Evolutionary conservation across 192 early-diverging fungal species (phyloP).

Genomic region (Coemansia sp.): DNA sequence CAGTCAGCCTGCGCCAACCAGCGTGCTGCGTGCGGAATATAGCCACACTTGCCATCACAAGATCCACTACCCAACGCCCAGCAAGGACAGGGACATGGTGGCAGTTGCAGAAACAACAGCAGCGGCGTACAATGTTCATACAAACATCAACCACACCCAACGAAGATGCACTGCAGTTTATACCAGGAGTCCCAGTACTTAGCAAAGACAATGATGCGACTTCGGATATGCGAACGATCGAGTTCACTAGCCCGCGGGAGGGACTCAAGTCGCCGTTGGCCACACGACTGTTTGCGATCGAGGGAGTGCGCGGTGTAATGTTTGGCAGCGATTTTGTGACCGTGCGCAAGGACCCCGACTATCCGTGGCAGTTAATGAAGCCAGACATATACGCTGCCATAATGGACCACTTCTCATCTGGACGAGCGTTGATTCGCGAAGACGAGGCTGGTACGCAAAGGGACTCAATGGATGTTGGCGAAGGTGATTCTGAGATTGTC

Average conservation of each 20-base stretch:
- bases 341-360: constrained; percentile 83
- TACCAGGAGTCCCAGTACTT: constrained; percentile 87
- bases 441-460: constrained; percentile 22
- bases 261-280: constrained; percentile 85
- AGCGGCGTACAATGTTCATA: constrained; percentile 73
- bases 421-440: constrained; percentile 70
- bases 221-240: constrained; percentile 62
- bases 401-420: constrained; percentile 91
- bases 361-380: constrained; percentile 97
- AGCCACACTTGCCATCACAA: background rate
- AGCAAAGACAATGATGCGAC: constrained; percentile 19
- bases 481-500: constrained; percentile 88
- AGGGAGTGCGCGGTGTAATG: constrained; percentile 87
- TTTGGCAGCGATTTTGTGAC: constrained; percentile 95
- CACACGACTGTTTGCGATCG: constrained; percentile 85
- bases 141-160: constrained; percentile 93
- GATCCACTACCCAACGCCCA: background rate
- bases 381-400: constrained; percentile 95
- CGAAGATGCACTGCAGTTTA: constrained; percentile 93
- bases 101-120: constrained; percentile 1
- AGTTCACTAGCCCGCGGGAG: constrained; percentile 79
- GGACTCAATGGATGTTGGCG: constrained; percentile 48
- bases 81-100: background rate
- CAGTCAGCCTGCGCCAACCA: background rate
- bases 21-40: background rate